Evolutionary conservation across 2,329 filamentous ascomycete genomes (phyloP), one percentile per base, ranked within the genome.

Genomic region (Fusarium sp.): DNA sequence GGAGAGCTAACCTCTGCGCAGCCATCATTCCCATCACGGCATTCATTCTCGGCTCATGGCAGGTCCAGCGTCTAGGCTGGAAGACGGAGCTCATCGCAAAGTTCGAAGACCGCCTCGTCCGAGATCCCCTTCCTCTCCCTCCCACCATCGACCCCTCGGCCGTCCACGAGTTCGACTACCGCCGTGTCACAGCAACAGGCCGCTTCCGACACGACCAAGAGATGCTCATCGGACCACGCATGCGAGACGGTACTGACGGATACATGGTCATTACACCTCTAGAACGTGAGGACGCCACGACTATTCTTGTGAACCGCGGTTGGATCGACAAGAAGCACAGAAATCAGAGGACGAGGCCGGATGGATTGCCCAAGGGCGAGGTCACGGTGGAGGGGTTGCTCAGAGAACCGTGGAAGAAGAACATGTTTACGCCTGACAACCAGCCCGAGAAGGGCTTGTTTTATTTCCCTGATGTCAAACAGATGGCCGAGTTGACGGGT

Each of bases 361-460:
- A 91, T 27, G 91, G 91, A 1, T 76, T 98, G 74, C 92, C 93
- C 0, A 81, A 79, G 57, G 94, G 91, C 0, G 90, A 93, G 78
- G 92, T 98, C 11, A 89, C 88, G 1, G 91, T 99, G 3, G 92
- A 98, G 83, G 96, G 96, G 0, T 79, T 99, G 81, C 81, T 99
- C 80, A 85, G 96, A 68, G 91, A 96, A 84, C 96, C 96, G 10
- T 97, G 94, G 90, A 96, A 97, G 88, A 97, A 96, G 88, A 99
- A 99, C 82, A 93, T 95, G 89, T 99, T 99, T 82, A 99, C 96
- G 64, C 96, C 96, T 0, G 91, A 93, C 0, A 99, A 99, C 78
- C 87, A 90, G 76, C 96, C 96, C 0, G 92, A 95, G 75, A 91
- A 91, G 79, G 90, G 92, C 67, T 92, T 95, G 82, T 99, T 97